phyloP scores from a whole-genome alignment of 257 asterid species.

The Solanum bulbocastanum region DNA sequence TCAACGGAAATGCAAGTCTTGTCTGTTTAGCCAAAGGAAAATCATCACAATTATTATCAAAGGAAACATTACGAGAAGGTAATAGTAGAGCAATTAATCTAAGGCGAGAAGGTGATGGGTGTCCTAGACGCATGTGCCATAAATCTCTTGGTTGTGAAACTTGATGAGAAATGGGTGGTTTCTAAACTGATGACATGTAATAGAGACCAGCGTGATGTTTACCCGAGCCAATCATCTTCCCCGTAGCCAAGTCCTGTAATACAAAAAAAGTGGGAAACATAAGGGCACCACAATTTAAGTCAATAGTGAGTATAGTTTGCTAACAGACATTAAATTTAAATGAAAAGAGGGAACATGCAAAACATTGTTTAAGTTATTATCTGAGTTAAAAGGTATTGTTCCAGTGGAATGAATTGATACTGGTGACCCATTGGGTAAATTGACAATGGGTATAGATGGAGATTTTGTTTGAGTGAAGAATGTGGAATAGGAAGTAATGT shows the following conservation, averaged over 20 bases:
- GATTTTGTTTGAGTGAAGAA: too few species aligned
- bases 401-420: background rate
- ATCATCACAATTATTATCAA: background rate
- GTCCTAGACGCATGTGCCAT: background rate
- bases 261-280: background rate
- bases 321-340: background rate
- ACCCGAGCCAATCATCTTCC: slow-evolving; percentile 8
- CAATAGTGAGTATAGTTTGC: background rate
- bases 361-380: background rate
- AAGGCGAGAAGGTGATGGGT: background rate
- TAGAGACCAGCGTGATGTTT: background rate
- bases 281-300: background rate
- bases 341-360: background rate
- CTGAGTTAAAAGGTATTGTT: background rate
- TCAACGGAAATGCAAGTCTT: background rate
- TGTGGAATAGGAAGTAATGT: too few species aligned
- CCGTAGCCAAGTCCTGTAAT: background rate
- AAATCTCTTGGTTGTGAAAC: background rate
- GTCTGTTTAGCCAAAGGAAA: background rate
- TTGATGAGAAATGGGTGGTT: background rate
- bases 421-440: too few species aligned
- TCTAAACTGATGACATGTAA: background rate
- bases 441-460: too few species aligned
- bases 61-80: background rate
- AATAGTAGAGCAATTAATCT: background rate